Evolutionary conservation across 1,139 yeast species (phyloP), one percentile per base, ranked within the genome.

Genomic region (Schwanniomyces etchellsii): DNA sequence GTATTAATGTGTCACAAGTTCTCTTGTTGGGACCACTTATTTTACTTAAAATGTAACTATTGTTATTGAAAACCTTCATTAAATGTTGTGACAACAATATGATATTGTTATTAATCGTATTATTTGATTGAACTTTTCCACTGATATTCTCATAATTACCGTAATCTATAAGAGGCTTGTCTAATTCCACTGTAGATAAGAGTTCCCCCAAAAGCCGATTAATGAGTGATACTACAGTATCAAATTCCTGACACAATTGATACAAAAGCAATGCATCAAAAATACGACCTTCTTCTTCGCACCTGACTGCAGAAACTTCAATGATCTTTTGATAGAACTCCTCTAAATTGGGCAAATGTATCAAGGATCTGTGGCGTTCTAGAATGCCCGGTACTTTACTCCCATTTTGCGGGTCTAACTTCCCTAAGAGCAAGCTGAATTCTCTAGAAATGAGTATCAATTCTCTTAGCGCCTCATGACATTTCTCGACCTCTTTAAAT

Each of bases 271-370:
- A 73, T 7, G 97, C 86, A 51, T 93, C 97, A 38, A 83, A 77
- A 4, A 80, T 70, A 46, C 96, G 72, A 3, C 97, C 97, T 50
- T 88, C 97, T 43, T 86, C 94, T 48, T 85, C 93, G 18, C 97
- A 95, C 44, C 77, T 78, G 31, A 71, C 68, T 2, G 97, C 97
- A 16, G 95, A 88, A 37, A 77, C 77, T 47, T 83, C 94, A 5
- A 94, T 78, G 28, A 91, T 86, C 36, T 76, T 75, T 30, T 48
- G 56, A 40, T 61, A 50, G 36, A 61, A 67, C 21, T 54, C 55
- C 32, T 72, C 70, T 31, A 86, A 57, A 43, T 77, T 70, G 5
- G 64, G 60, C 37, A 91, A 63, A 21, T 69, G 65, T 32, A 91
- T 67, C 33, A 91, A 64, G n/a, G 68, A 56, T 57, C 85, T 75